A percentile compares a stretch with the other conserved stretches of the same genome.
These are phyloP conservation scores for Ustilago hordei DNA, from an alignment of 1,284 basidiomycete species.

Conservation along the genomic window DNA sequence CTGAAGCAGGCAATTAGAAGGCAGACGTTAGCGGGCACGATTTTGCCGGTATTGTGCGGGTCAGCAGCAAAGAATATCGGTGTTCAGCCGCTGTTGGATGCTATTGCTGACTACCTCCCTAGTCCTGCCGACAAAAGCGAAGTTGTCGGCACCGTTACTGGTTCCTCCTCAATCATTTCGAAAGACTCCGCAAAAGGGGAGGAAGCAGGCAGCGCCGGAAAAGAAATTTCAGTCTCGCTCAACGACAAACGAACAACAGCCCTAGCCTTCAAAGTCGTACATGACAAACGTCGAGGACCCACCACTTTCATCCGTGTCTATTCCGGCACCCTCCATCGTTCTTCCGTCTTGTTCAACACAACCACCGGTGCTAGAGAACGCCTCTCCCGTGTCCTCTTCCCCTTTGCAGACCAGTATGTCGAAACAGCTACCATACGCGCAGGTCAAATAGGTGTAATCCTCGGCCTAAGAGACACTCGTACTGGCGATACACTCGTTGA, in stretches of 20 bases:
- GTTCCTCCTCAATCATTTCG: background rate
- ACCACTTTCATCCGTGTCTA: slow-evolving; percentile 91
- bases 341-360: slow-evolving; percentile 78
- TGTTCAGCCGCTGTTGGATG: slow-evolving; percentile 83
- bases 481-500: slow-evolving; percentile 84
- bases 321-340: slow-evolving; percentile 77
- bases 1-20: slow-evolving; percentile 75
- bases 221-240: slow-evolving; percentile 50
- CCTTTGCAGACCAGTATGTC: slow-evolving; percentile 82
- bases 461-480: slow-evolving; percentile 83
- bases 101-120: slow-evolving; percentile 82
- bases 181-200: slow-evolving; percentile 7
- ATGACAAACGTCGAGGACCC: slow-evolving; percentile 86
- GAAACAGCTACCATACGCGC: slow-evolving; percentile 85
- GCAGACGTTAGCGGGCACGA: slow-evolving; percentile 76
- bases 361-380: slow-evolving; percentile 79
- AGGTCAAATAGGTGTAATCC: slow-evolving; percentile 85
- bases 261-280: slow-evolving; percentile 88
- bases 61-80: slow-evolving; percentile 85
- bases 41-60: slow-evolving; percentile 85
- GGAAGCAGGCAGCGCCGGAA: slow-evolving; percentile 43
- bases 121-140: slow-evolving; percentile 73
- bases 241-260: slow-evolving; percentile 31
- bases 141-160: slow-evolving; percentile 25
- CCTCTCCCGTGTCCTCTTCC: slow-evolving; percentile 80